Evolutionary conservation across 176 grass and related monocot genomes (phyloP).

Genomic region (Triticum dicoccoides): DNA sequence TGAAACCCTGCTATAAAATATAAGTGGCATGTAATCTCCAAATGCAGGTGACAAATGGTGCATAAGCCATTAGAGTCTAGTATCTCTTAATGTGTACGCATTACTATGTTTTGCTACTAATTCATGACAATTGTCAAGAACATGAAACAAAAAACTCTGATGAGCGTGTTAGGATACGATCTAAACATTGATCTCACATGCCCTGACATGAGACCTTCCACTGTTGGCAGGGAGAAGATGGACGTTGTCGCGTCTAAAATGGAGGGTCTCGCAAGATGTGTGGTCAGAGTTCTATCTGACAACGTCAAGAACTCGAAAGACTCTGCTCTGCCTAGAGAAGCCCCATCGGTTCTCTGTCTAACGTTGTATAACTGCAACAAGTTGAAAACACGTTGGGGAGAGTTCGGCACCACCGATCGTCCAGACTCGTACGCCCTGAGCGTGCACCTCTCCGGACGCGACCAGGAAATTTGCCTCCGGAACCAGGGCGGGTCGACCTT

Average conservation of each 20-base stretch:
- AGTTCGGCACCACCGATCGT: constrained; percentile 35
- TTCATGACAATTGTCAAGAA: neutral
- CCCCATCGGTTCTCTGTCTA: constrained; percentile 54
- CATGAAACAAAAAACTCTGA: neutral
- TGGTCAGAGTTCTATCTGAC: constrained; percentile 46
- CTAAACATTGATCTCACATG: neutral
- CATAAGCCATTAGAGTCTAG: neutral
- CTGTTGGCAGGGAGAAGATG: constrained; percentile 64
- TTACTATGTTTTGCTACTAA: neutral
- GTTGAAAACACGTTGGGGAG: constrained; percentile 28
- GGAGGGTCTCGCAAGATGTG: constrained; percentile 48
- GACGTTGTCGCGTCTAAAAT: constrained; percentile 51
- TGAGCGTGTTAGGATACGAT: neutral
- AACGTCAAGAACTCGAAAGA: constrained; percentile 26
- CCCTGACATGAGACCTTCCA: neutral
- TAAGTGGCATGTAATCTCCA: neutral
- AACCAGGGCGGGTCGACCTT: constrained; percentile 47
- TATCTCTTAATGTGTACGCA: neutral
- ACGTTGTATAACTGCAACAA: constrained; percentile 49
- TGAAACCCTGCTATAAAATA: neutral
- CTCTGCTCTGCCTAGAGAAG: constrained; percentile 17
- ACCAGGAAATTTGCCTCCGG: constrained; percentile 63
- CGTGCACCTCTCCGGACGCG: constrained; percentile 45
- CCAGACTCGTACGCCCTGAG: constrained; percentile 52
- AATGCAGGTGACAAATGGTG: neutral